Conservation (phyloP, 768 basidiomycete species). For the Kondoa malvinella region DNA sequence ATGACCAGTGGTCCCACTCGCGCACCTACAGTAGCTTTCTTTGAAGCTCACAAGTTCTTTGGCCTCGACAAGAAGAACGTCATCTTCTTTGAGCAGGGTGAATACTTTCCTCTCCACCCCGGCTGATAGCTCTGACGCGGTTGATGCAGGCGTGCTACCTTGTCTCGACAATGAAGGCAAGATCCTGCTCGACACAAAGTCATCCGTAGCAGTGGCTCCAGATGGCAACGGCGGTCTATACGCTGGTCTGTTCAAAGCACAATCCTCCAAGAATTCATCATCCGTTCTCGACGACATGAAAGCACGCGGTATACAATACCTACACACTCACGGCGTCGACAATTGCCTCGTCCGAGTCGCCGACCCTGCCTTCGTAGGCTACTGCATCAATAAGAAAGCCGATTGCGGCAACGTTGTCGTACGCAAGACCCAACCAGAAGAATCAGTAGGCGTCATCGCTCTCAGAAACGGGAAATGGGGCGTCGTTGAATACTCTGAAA, state of each 20-base stretch:
- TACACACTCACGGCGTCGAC: slow-evolving; percentile 94
- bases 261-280: slow-evolving; percentile 38
- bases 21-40: slow-evolving; percentile 67
- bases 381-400: slow-evolving; percentile 69
- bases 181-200: slow-evolving; percentile 63
- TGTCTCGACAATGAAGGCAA: slow-evolving; percentile 89
- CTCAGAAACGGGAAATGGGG: slow-evolving; percentile 63
- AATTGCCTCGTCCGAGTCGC: slow-evolving; percentile 96
- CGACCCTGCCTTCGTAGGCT: slow-evolving; percentile 92
- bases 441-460: slow-evolving; percentile 90
- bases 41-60: slow-evolving; percentile 57
- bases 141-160: slow-evolving; percentile 66
- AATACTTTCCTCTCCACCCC: slow-evolving; percentile 22
- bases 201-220: slow-evolving; percentile 78
- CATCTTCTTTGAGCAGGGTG: slow-evolving; percentile 92
- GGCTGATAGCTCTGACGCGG: too few species aligned
- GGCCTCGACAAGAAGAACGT: slow-evolving; percentile 65
- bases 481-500: slow-evolving; percentile 96
- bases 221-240: slow-evolving; percentile 97
- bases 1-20: slow-evolving; percentile 98
- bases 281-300: slow-evolving; percentile 73
- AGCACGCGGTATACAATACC: slow-evolving; percentile 58
- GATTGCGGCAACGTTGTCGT: slow-evolving; percentile 95
- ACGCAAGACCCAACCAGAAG: slow-evolving; percentile 64
- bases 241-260: slow-evolving; percentile 49